A percentile compares a stretch with the other conserved stretches of the same genome.
Evolutionary conservation across 306 rosid species (phyloP).

Genomic region (Echinosophora koreensis): DNA sequence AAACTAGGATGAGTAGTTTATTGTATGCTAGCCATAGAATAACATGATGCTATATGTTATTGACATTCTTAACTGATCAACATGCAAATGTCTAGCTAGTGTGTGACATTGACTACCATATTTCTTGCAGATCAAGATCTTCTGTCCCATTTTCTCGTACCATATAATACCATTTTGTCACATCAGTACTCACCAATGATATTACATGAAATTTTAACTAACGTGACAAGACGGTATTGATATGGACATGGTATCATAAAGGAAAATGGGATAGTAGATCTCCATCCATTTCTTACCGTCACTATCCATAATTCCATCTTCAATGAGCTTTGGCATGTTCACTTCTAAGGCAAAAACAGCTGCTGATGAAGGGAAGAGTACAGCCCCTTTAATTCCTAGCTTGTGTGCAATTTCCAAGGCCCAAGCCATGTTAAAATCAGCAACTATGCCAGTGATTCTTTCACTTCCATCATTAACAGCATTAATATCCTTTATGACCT

Average conservation of each 20-base stretch:
- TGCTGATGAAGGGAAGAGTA: constrained; percentile 46
- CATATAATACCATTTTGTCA: too few relatives aligned
- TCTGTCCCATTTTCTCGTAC: too few relatives aligned
- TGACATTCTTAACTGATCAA: not conserved
- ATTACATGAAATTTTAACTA: too few relatives aligned
- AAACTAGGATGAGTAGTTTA: not conserved
- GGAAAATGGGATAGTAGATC: too few relatives aligned
- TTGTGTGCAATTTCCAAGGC: constrained; percentile 46
- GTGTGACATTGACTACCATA: not conserved
- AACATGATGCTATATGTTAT: not conserved
- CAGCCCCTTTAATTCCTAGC: constrained; percentile 48
- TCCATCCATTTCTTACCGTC: constrained; percentile 42
- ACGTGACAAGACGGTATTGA: too few relatives aligned
- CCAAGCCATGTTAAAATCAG: constrained; percentile 47
- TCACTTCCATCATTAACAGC: constrained; percentile 4
- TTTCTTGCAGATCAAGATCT: too few relatives aligned
- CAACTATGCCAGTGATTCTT: constrained; percentile 48
- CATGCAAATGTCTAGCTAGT: not conserved
- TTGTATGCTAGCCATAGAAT: not conserved
- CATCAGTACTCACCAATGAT: too few relatives aligned
- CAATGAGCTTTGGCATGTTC: constrained; percentile 43
- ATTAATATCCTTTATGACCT: constrained; percentile 51
- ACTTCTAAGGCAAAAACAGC: constrained; percentile 1
- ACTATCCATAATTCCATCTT: constrained; percentile 47
- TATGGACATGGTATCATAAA: too few relatives aligned